These are phyloP conservation scores for Penicillium decumbens DNA, from an alignment of 2,329 filamentous ascomycete genomes.

Conservation along the genomic window DNA sequence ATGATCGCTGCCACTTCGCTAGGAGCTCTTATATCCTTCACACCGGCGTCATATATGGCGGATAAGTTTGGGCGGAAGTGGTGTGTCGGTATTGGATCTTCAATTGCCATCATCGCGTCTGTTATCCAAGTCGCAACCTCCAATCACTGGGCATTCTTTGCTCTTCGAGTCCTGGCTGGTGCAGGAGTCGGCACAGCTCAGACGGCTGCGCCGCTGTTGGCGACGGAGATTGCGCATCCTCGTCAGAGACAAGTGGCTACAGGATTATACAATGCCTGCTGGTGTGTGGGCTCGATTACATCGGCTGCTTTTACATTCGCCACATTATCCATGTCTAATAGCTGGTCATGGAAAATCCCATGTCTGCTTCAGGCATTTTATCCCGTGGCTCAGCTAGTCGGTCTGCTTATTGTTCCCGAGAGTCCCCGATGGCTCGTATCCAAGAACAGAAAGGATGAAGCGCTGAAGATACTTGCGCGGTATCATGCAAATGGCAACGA, in stretches of 20 bases:
- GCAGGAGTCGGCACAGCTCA: conserved; percentile 34
- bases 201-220: conserved; percentile 26
- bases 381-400: conserved; percentile 45
- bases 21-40: conserved; percentile 17
- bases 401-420: conserved; percentile 56
- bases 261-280: conserved; percentile 26
- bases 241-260: conserved; percentile 26
- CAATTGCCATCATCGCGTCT: conserved; percentile 23
- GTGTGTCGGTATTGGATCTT: conserved; percentile 42
- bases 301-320: conserved; percentile 11
- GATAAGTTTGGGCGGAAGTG: conserved; percentile 45
- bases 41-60: conserved; percentile 22
- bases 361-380: conserved; percentile 50
- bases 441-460: conserved; percentile 54
- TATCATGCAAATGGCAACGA: conserved; percentile 53
- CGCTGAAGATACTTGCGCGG: conserved; percentile 51
- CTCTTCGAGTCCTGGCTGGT: conserved; percentile 30
- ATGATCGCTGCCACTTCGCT: conserved; percentile 18
- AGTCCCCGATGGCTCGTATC: conserved; percentile 61
- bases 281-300: conserved; percentile 15
- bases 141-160: conserved; percentile 23
- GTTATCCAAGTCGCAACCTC: conserved; percentile 15
- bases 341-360: conserved; percentile 54
- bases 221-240: conserved; percentile 28
- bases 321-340: conserved; percentile 9